Conservation (phyloP, 345 rosid genomes). For the Lenwebbia sp. region DNA sequence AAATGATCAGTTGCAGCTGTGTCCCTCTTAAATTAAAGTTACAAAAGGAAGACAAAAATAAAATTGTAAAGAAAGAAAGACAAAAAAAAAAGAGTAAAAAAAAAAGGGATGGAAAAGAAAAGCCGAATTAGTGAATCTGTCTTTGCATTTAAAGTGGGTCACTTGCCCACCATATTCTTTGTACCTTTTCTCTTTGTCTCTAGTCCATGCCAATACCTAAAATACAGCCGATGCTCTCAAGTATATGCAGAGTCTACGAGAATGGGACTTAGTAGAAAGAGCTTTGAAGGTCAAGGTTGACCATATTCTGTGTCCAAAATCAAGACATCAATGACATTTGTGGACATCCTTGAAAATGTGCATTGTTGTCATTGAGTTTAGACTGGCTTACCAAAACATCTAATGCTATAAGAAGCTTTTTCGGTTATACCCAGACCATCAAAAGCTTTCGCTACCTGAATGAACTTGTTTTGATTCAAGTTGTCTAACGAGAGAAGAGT, state of each 20-base stretch:
- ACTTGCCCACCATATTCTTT: not conserved
- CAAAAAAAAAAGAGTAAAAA: too few species aligned
- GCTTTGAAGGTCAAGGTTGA: not conserved
- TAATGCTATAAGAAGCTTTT: not conserved
- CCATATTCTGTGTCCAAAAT: not conserved
- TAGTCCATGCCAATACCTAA: not conserved
- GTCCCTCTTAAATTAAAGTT: not conserved
- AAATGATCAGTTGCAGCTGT: not conserved
- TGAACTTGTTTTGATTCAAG: not conserved
- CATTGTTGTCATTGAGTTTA: not conserved
- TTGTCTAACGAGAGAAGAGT: not conserved
- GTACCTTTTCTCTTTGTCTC: not conserved
- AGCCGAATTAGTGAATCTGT: not conserved
- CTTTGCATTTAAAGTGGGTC: not conserved
- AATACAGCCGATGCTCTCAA: not conserved
- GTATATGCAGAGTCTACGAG: not conserved
- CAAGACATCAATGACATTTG: not conserved
- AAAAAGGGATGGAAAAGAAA: not conserved
- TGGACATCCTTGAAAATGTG: not conserved
- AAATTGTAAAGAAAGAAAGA: not conserved
- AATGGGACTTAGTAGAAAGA: not conserved
- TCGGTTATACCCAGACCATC: not conserved
- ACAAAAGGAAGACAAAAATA: not conserved
- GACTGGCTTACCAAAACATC: not conserved
- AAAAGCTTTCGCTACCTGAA: not conserved